Conservation (phyloP, 2,329 filamentous ascomycete species). For the Cytospora piceicola region DNA sequence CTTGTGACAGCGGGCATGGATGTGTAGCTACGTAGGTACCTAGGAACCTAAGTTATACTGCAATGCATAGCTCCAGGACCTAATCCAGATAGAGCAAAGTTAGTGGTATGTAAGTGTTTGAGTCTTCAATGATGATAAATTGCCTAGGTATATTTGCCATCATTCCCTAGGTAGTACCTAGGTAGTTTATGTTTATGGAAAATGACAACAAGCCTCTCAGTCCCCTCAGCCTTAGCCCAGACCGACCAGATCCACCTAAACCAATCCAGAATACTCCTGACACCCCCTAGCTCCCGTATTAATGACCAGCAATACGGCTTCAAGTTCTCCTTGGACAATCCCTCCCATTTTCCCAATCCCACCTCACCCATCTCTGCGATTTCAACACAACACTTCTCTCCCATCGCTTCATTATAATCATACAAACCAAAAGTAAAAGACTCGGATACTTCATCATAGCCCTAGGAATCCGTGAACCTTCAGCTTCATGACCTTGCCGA, state of each 20-base stretch:
- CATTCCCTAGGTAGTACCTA: not conserved
- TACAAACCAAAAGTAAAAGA: slow-evolving; percentile 1
- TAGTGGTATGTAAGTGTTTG: not conserved
- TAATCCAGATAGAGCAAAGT: no score
- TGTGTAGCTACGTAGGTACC: no score
- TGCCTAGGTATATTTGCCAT: not conserved
- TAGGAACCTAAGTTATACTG: no score
- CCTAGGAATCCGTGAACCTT: not conserved
- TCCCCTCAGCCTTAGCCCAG: no score
- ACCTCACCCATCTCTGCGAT: not conserved
- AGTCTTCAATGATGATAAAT: no score
- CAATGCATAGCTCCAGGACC: no score
- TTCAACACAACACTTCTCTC: not conserved
- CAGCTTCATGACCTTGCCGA: not conserved
- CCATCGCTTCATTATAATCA: slow-evolving; percentile 5
- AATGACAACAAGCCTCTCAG: no score
- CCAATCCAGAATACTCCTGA: slow-evolving; percentile 1
- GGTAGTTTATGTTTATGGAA: not conserved
- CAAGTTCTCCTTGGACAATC: slow-evolving; percentile 8
- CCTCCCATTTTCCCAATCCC: not conserved
- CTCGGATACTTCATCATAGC: not conserved
- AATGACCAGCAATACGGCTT: not conserved
- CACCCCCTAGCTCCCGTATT: slow-evolving; percentile 16
- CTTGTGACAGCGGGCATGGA: not conserved
- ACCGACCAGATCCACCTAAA: not conserved